A percentile compares a stretch with the other conserved stretches of the same genome.
Evolutionary conservation across 768 basidiomycete species (phyloP).

Genomic region (Termitomyces sp.): DNA sequence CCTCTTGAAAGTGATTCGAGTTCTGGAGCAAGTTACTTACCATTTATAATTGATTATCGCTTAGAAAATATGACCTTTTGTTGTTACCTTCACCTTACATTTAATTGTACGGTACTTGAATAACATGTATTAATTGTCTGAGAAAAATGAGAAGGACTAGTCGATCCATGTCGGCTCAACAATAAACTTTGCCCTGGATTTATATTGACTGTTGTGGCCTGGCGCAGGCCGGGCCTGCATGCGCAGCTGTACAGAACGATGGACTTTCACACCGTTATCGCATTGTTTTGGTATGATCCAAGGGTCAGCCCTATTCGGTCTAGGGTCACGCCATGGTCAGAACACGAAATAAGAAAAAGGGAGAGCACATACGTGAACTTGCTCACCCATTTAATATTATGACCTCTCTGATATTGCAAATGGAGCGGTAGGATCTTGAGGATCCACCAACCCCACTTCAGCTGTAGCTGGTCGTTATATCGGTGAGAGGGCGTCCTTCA

Average conservation of each 20-base stretch:
- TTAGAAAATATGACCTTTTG: no score
- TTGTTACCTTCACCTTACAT: no score
- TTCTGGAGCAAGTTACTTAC: no score
- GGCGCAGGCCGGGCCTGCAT: constrained; percentile 41
- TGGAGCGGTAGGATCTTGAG: constrained; percentile 45
- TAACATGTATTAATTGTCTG: no score
- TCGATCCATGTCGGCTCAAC: constrained; percentile 36
- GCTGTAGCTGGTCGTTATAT: constrained; percentile 48
- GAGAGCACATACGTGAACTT: constrained; percentile 17
- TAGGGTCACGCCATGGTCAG: not conserved
- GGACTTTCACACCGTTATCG: constrained; percentile 37
- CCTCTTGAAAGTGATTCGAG: no score
- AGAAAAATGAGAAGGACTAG: not conserved
- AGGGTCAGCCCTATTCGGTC: constrained; percentile 32
- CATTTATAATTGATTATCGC: no score
- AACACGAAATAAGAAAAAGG: not conserved
- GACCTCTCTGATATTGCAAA: constrained; percentile 30
- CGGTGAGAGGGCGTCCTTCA: constrained; percentile 44
- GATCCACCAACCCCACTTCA: constrained; percentile 51
- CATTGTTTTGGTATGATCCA: constrained; percentile 37
- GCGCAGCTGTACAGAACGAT: constrained; percentile 48
- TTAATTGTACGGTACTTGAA: no score
- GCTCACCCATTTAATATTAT: constrained; percentile 25
- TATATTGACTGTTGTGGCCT: constrained; percentile 22
- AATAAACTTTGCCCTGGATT: constrained; percentile 24